Percentiles rank a stretch among this genome's conserved stretches.
Conservation (phyloP, 169 alveolate species). For the Plasmodium chabaudi region DNA sequence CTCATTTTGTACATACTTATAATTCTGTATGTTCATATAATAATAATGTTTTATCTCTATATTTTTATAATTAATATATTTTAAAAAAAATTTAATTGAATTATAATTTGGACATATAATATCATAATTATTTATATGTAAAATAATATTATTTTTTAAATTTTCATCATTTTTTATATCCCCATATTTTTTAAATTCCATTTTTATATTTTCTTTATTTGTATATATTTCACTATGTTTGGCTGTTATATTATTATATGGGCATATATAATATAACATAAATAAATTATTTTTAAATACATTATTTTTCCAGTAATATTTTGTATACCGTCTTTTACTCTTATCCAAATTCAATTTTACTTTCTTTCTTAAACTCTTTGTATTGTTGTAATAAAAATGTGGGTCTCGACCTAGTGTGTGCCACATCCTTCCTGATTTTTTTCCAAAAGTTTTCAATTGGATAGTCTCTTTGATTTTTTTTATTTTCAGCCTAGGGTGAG, state of each 20-base stretch:
- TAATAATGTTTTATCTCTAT: constrained; percentile 11
- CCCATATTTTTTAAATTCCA: not conserved
- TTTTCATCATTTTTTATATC: not conserved
- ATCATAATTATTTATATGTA: constrained; percentile 39
- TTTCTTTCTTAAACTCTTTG: too few species aligned
- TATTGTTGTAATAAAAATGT: too few species aligned
- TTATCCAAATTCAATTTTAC: too few species aligned
- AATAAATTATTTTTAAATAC: not conserved
- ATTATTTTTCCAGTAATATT: too few species aligned
- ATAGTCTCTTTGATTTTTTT: too few species aligned
- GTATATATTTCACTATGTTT: constrained; percentile 16
- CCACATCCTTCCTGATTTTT: too few species aligned
- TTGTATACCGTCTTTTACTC: too few species aligned
- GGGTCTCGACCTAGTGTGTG: too few species aligned
- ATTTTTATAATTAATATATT: constrained; percentile 16
- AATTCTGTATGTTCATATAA: not conserved
- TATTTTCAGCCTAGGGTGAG: too few species aligned
- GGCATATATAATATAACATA: constrained; percentile 32
- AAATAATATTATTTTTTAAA: constrained; percentile 5
- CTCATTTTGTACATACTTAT: not conserved
- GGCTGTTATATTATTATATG: constrained; percentile 41
- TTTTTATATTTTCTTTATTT: not conserved
- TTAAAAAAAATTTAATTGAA: constrained; percentile 35
- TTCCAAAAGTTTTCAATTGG: too few species aligned
- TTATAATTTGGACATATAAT: constrained; percentile 47